phyloP scores from a whole-genome alignment of 345 rosid species.

The Salix koriyanagi region DNA sequence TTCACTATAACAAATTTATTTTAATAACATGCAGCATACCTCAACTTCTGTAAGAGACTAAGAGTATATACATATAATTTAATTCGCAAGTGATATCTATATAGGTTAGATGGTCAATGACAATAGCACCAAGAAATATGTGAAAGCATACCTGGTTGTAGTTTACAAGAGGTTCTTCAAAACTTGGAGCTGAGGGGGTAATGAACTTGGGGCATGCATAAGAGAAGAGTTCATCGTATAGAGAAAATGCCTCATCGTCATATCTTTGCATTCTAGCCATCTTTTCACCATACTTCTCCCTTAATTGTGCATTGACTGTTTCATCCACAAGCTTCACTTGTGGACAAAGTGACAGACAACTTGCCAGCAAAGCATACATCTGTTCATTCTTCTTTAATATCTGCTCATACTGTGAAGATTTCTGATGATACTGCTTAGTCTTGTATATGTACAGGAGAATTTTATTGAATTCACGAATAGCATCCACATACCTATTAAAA shows the following conservation, averaged over 20 bases:
- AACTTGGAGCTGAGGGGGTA: slow-evolving; percentile 89
- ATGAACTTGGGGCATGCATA: slow-evolving; percentile 99
- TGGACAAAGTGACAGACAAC: slow-evolving; percentile 86
- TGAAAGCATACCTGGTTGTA: slow-evolving; percentile 70
- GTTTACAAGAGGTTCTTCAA: slow-evolving; percentile 89
- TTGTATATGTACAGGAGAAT: slow-evolving; percentile 87
- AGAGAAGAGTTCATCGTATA: slow-evolving; percentile 92
- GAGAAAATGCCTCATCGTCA: slow-evolving; percentile 80
- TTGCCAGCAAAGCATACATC: slow-evolving; percentile 91
- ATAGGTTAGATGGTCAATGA: not conserved
- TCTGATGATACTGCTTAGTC: slow-evolving; percentile 90
- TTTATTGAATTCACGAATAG: slow-evolving; percentile 91
- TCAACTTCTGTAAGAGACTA: not conserved
- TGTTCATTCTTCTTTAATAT: slow-evolving; percentile 97
- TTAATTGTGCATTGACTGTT: slow-evolving; percentile 74
- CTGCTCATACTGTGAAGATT: slow-evolving; percentile 91
- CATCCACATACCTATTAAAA: slow-evolving; percentile 73
- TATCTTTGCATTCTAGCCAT: slow-evolving; percentile 89
- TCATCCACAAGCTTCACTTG: slow-evolving; percentile 89
- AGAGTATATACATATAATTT: not conserved
- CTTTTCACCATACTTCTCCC: slow-evolving; percentile 98
- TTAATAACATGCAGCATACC: not conserved
- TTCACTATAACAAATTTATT: not conserved
- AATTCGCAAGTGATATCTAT: not conserved
- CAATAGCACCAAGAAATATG: not conserved